A percentile compares a stretch with the other conserved stretches of the same genome.
These are phyloP conservation scores for Pythium aphanidermatum DNA, from an alignment of 352 stramenopile species.

Conservation along the genomic window DNA sequence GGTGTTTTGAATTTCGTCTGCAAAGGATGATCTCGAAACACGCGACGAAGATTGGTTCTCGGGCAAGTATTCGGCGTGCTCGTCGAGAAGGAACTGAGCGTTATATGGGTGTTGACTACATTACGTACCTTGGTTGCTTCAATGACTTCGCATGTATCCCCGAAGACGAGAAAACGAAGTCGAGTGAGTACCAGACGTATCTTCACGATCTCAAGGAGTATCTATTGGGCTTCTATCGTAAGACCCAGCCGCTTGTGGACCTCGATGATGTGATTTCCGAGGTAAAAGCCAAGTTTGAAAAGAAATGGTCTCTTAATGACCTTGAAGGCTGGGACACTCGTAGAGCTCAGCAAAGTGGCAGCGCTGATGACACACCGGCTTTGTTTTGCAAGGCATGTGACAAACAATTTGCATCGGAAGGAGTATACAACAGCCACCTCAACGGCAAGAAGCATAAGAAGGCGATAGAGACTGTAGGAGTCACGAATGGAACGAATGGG, in stretches of 20 bases:
- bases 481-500: not conserved
- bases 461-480: slow-evolving; percentile 20
- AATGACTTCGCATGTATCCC: slow-evolving; percentile 61
- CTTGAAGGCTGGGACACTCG: slow-evolving; percentile 46
- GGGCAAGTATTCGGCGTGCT: slow-evolving; percentile 2
- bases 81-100: slow-evolving; percentile 18
- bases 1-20: too few relatives aligned
- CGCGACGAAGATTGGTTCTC: slow-evolving; percentile 4
- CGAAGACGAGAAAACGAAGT: slow-evolving; percentile 47
- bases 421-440: slow-evolving; percentile 66
- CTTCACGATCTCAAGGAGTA: slow-evolving; percentile 72
- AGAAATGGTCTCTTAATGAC: slow-evolving; percentile 62
- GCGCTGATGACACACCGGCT: not conserved
- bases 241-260: slow-evolving; percentile 84
- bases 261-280: slow-evolving; percentile 82
- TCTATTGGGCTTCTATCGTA: slow-evolving; percentile 82
- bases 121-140: slow-evolving; percentile 65
- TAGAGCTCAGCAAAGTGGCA: not conserved
- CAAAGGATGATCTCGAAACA: slow-evolving; percentile 27
- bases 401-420: slow-evolving; percentile 69
- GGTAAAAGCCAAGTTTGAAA: slow-evolving; percentile 78
- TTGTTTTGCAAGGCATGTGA: slow-evolving; percentile 62
- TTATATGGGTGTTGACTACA: slow-evolving; percentile 45
- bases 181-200: slow-evolving; percentile 57
- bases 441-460: slow-evolving; percentile 82